Base-by-base conservation (phyloP, 768 basidiomycete genomes). In the Psilocybe tampanensis region DNA sequence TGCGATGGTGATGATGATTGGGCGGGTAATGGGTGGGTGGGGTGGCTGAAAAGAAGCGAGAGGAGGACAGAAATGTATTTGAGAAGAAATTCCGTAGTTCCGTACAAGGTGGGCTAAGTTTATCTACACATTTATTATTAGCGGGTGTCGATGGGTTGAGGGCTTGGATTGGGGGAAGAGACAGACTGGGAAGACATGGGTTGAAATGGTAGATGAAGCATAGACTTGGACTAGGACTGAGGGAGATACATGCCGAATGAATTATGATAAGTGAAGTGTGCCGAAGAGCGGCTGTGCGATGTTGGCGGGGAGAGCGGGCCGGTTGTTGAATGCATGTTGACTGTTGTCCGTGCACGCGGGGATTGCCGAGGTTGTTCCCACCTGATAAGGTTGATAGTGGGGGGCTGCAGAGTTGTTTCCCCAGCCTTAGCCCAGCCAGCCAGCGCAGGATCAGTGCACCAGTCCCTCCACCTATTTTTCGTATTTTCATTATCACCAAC, bases 311-410 rank as follows among this genome's bases (percentile, higher is more conserved):
- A 53, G 29, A 52, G 48, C 62, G 60, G 66, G 52, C 64, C 63
- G 64, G 19, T 44, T 55, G 64, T 60, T 58, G 60, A 64, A 48
- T 55, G 61, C 51, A 39, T 55, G 64, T 60, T 58, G 60, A 64
- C 44, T 55, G 61, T 49, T 50, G 66, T 69, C 66, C 64, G 68
- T 67, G 68, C 68, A 64, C 62, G 50, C 64, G 68, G 68, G 47
- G 54, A 54, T 17, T 36, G 58, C 66, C 68, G 68, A 58, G 41
- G 44, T 60, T 47, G 51, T 69, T 69, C 68, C 66, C 68, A 69
- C 41, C 59, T 60, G 64, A 62, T 55, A 65, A 54, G 58, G 52
- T 54, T 45, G 44, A 42, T 60, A 62, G 60, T 47, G 53, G 52
- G 52, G 50, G 63, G 60, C n/a, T 59, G 54, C 49, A 50, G 47